Conservation (phyloP, 257 asterid species). For the Solanum tarapatanum region DNA sequence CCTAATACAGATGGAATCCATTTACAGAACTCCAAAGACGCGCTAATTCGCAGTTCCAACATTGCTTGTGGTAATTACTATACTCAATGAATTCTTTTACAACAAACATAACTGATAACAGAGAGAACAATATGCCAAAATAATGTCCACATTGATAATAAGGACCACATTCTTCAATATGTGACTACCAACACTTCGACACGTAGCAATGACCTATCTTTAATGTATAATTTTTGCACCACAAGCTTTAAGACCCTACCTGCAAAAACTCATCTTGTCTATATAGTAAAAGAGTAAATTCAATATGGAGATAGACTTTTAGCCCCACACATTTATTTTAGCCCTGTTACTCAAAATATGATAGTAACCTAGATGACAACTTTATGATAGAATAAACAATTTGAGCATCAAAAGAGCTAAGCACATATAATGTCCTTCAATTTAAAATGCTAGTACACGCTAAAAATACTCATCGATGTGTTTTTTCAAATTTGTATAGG, state of each 20-base stretch:
- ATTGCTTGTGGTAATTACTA: conserved; percentile 62
- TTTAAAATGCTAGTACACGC: not conserved
- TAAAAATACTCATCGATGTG: not conserved
- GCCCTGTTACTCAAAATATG: not conserved
- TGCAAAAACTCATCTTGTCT: conserved; percentile 9
- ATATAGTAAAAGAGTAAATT: not conserved
- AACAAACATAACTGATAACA: not conserved
- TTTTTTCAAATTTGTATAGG: conserved; percentile 28
- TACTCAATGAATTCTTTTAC: not conserved
- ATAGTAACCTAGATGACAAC: not conserved
- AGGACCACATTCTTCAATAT: conserved; percentile 9
- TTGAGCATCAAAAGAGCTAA: not conserved
- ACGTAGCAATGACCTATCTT: conserved; percentile 17
- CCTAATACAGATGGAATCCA: conserved; percentile 97
- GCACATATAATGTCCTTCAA: not conserved
- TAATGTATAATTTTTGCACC: conserved; percentile 11
- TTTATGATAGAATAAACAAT: not conserved
- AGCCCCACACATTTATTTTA: conserved; percentile 5
- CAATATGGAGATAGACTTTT: not conserved
- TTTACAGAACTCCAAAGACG: conserved; percentile 78
- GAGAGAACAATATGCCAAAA: not conserved
- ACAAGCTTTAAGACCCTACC: conserved; percentile 10
- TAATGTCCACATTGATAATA: conserved; percentile 20
- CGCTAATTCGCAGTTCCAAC: conserved; percentile 48
- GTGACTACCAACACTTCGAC: conserved; percentile 9